Percentiles rank a stretch among this genome's conserved stretches.
Conservation (phyloP, 2,329 filamentous ascomycete genomes). For the Tolypocladium capitatum region DNA sequence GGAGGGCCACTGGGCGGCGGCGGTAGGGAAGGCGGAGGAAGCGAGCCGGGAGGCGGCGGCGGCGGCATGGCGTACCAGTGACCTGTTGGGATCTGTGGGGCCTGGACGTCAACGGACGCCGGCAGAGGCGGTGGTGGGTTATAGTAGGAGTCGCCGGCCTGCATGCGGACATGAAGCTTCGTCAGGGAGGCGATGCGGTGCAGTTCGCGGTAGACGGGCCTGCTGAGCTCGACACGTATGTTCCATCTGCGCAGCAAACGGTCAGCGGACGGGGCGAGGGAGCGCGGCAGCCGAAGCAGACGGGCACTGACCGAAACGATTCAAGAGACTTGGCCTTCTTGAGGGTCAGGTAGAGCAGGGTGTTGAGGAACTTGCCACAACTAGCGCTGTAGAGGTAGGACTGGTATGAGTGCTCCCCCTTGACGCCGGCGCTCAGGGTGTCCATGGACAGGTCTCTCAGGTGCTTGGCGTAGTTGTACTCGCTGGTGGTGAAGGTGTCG, state of each 20-base stretch:
- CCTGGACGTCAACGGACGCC: slow-evolving; percentile 11
- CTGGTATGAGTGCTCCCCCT: slow-evolving; percentile 40
- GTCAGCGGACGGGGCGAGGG: slow-evolving; percentile 1
- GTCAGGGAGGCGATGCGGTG: slow-evolving; percentile 39
- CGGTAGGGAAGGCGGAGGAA: slow-evolving; percentile 8
- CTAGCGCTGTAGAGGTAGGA: slow-evolving; percentile 40
- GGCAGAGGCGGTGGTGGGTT: slow-evolving; percentile 34
- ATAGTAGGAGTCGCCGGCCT: slow-evolving; percentile 42
- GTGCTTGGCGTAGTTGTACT: slow-evolving; percentile 49
- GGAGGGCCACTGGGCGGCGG: slow-evolving; percentile 11
- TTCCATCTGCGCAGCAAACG: slow-evolving; percentile 37
- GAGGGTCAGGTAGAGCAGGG: slow-evolving; percentile 41
- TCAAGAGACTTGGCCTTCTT: slow-evolving; percentile 42
- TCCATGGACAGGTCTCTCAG: slow-evolving; percentile 43
- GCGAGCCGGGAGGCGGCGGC: slow-evolving; percentile 6
- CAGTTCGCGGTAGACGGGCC: slow-evolving; percentile 42
- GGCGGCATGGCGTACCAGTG: slow-evolving; percentile 16
- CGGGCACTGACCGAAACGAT: slow-evolving; percentile 34
- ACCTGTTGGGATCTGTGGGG: slow-evolving; percentile 20
- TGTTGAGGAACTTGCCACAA: slow-evolving; percentile 52
- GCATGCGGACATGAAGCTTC: slow-evolving; percentile 44
- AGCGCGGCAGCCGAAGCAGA: not conserved
- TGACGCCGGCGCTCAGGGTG: slow-evolving; percentile 36
- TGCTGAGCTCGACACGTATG: slow-evolving; percentile 47
- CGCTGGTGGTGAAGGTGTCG: slow-evolving; percentile 48